Evolutionary conservation across 495 filamentous ascomycete species (phyloP).

Genomic region (Aspergillus affinis): DNA sequence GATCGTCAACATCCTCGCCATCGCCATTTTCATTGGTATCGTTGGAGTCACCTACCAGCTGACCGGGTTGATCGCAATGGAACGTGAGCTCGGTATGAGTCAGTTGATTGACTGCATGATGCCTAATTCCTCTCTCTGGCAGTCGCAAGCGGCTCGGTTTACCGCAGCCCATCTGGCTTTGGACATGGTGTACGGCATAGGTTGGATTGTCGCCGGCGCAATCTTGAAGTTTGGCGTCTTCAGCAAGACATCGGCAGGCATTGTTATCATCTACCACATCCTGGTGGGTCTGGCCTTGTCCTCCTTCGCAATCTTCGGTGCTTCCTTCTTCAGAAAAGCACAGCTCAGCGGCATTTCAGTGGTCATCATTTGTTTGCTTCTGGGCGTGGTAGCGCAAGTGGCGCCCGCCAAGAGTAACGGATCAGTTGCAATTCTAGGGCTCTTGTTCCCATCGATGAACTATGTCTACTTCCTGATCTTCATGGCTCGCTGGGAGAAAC

Average conservation of each 20-base stretch:
- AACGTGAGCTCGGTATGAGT: conserved; percentile 77
- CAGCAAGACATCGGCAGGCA: conserved; percentile 53
- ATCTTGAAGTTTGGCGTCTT: conserved; percentile 64
- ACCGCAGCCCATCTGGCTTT: conserved; percentile 68
- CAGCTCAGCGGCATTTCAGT: conserved; percentile 74
- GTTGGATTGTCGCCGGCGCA: conserved; percentile 66
- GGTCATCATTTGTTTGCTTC: conserved; percentile 61
- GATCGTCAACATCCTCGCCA: conserved; percentile 65
- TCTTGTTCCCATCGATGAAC: conserved; percentile 76
- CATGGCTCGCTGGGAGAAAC: conserved; percentile 65
- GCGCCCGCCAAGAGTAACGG: conserved; percentile 52
- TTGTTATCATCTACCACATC: conserved; percentile 63
- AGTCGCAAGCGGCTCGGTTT: conserved; percentile 66
- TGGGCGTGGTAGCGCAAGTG: conserved; percentile 70
- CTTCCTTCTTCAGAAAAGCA: conserved; percentile 72
- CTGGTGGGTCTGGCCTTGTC: conserved; percentile 63
- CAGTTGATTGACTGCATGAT: conserved; percentile 82
- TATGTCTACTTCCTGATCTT: conserved; percentile 70
- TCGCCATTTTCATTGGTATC: conserved; percentile 66
- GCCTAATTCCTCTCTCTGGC: conserved; percentile 61
- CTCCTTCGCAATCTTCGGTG: conserved; percentile 69
- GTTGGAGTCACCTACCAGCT: conserved; percentile 75
- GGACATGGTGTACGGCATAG: conserved; percentile 63
- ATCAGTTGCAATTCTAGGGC: conserved; percentile 58
- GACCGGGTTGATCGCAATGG: conserved; percentile 71